A percentile compares a stretch with the other conserved stretches of the same genome.
phyloP scores from a whole-genome alignment of 2,329 filamentous ascomycete genomes.

The Colletotrichum navitas region DNA sequence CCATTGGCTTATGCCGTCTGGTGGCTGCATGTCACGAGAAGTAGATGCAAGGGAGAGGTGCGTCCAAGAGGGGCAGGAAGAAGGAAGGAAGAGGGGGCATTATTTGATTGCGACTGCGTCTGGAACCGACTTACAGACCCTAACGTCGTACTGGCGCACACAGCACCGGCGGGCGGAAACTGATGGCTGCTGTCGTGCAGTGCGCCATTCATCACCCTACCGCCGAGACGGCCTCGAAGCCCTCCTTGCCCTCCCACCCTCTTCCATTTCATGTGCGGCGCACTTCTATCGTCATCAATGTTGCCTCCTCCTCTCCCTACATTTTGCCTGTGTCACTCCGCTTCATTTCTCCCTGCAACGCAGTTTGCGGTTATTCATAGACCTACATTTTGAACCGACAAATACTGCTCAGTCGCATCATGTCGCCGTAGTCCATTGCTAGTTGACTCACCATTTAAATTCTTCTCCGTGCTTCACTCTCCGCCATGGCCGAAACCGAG shows the following conservation, averaged over 20 bases:
- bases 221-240: constrained; percentile 12
- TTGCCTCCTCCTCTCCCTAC: constrained; percentile 20
- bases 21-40: constrained; percentile 37
- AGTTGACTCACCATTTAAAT: constrained; percentile 6
- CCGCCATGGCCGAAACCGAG: constrained; percentile 64
- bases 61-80: constrained; percentile 33
- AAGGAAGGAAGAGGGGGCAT: constrained; percentile 35
- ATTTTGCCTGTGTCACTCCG: constrained; percentile 6
- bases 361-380: not conserved
- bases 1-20: constrained; percentile 33
- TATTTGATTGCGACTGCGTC: constrained; percentile 26
- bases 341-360: constrained; percentile 1
- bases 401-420: constrained; percentile 20
- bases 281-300: constrained; percentile 38
- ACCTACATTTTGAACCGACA: constrained; percentile 6
- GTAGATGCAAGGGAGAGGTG: constrained; percentile 36
- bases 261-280: constrained; percentile 31
- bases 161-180: constrained; percentile 4
- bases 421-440: constrained; percentile 21
- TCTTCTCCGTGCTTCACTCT: constrained; percentile 38
- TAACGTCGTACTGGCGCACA: constrained; percentile 21
- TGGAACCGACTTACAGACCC: constrained; percentile 17
- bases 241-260: constrained; percentile 30
- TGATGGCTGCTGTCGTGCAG: not conserved
- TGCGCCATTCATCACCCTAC: constrained; percentile 23